Percentiles rank a stretch among this genome's conserved stretches.
Conservation (phyloP, 2,329 filamentous ascomycete species). For the Colletotrichum tofieldiae region DNA sequence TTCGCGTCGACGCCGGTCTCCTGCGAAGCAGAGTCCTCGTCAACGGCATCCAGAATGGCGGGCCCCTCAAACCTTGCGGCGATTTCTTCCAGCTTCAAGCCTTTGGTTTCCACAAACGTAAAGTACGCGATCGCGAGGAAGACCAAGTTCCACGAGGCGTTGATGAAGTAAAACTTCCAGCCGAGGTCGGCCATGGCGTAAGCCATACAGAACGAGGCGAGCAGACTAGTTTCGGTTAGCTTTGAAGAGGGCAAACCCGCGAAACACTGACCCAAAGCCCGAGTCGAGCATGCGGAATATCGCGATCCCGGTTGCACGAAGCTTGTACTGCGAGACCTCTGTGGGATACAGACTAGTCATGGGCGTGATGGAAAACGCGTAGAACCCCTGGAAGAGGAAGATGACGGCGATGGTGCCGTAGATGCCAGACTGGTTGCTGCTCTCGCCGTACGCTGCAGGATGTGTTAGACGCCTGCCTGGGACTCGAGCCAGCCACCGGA, state of each 20-base stretch:
- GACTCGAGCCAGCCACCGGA: too few relatives aligned
- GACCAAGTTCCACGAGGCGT: constrained; percentile 49
- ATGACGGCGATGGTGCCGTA: constrained; percentile 57
- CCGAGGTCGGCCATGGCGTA: constrained; percentile 50
- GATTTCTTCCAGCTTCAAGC: constrained; percentile 50
- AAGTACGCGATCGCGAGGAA: constrained; percentile 48
- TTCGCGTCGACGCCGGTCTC: too few relatives aligned
- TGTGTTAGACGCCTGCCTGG: too few relatives aligned
- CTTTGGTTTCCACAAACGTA: constrained; percentile 51
- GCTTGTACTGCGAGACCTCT: constrained; percentile 51
- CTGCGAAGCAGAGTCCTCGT: too few relatives aligned
- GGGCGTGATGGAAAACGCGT: constrained; percentile 53
- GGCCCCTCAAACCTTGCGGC: constrained; percentile 47
- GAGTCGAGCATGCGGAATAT: constrained; percentile 50
- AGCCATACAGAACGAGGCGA: constrained; percentile 49
- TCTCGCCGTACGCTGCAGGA: constrained; percentile 24
- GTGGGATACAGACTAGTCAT: constrained; percentile 53
- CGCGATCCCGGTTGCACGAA: constrained; percentile 51
- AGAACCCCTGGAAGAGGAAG: constrained; percentile 54
- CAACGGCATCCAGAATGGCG: too few relatives aligned
- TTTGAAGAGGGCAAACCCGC: too few relatives aligned
- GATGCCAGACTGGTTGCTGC: constrained; percentile 50
- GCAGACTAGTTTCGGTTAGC: constrained; percentile 41
- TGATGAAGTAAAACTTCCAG: constrained; percentile 53
- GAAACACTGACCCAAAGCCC: constrained; percentile 48